Evolutionary conservation across 164 flowering plant species (phyloP), one percentile per base, ranked within the genome.

Genomic region (Vitis amurensis): DNA sequence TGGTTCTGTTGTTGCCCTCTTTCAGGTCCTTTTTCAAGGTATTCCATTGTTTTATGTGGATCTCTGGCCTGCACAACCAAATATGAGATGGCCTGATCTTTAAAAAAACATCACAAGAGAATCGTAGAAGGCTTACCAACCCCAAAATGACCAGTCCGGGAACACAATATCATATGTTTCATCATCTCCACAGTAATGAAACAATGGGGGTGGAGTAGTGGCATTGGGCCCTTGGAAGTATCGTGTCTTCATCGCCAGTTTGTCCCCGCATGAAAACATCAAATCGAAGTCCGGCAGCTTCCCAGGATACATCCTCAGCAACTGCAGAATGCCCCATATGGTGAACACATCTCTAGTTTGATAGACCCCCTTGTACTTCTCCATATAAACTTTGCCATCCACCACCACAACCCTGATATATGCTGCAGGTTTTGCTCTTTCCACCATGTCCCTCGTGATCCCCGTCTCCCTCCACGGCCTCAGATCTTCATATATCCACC

Each of bases 81-180:
- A 37, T 37, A 6, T 6, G 44, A 37, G 2, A 37, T 37, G 44
- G 7, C 7, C 44, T 37, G 7, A 37, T 37, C 44, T 37, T 37
- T 6, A 3, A 37, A 37, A 6, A 37, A 37, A 37, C 44, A 4
- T 37, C 4, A 37, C 6, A 37, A 37, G 44, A 37, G 44, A 37
- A 37, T 37, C 27, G 27, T 37, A 6, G 44, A 37, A 37, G 7
- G 44, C 7, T 79, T 84, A 91, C 96, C 96, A 88, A 60, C 93
- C 96, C 96, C 96, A 91, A 75, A 87, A 91, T 71, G 87, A 71
- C 89, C 89, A 86, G 64, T 86, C 89, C 3, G 89, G 89, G 61
- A 86, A 86, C 11, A 78, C 78, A n/a, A 84, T 79, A 51, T 78
- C 85, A 61, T 79, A 16, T 0, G 78, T 56, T 8, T 7, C 6